A percentile compares a stretch with the other conserved stretches of the same genome.
Evolutionary conservation across 257 asterid species (phyloP).

Genomic region (Ilex aquifolium): DNA sequence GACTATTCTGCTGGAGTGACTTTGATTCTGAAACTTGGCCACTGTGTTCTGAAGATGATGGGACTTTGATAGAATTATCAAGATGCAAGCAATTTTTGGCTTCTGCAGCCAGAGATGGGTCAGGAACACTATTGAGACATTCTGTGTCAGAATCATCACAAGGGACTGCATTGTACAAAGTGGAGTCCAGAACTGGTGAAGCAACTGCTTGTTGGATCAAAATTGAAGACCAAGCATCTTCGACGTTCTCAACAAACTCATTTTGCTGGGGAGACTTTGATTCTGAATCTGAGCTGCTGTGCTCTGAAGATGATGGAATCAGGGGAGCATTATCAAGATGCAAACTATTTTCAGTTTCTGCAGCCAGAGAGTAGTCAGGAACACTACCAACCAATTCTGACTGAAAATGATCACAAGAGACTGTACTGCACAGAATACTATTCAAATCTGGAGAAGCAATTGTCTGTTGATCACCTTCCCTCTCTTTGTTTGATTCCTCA

Average conservation of each 20-base stretch:
- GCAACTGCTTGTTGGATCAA: not conserved
- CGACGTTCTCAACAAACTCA: slow-evolving; percentile 7
- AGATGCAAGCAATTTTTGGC: too few species aligned
- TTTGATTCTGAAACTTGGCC: too few species aligned
- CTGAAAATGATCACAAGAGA: slow-evolving; percentile 12
- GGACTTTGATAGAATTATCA: too few species aligned
- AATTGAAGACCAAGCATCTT: slow-evolving; percentile 4
- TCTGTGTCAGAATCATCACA: too few species aligned
- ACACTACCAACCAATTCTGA: slow-evolving; percentile 22
- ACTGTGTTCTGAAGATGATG: too few species aligned
- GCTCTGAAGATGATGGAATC: slow-evolving; percentile 26
- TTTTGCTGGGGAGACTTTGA: slow-evolving; percentile 26
- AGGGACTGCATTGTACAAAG: too few species aligned
- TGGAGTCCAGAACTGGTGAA: not conserved
- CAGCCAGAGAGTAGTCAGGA: slow-evolving; percentile 14
- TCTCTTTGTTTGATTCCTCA: slow-evolving; percentile 22
- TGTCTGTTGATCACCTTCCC: slow-evolving; percentile 26
- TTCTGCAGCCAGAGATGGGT: too few species aligned
- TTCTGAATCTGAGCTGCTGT: slow-evolving; percentile 27
- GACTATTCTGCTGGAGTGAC: not conserved
- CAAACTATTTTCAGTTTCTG: slow-evolving; percentile 25
- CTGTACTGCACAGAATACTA: slow-evolving; percentile 13
- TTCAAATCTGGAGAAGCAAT: slow-evolving; percentile 18
- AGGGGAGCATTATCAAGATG: slow-evolving; percentile 16
- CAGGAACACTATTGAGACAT: too few species aligned